phyloP scores from a whole-genome alignment of 192 early-diverging fungal genomes.

The Coemansia sp. region DNA sequence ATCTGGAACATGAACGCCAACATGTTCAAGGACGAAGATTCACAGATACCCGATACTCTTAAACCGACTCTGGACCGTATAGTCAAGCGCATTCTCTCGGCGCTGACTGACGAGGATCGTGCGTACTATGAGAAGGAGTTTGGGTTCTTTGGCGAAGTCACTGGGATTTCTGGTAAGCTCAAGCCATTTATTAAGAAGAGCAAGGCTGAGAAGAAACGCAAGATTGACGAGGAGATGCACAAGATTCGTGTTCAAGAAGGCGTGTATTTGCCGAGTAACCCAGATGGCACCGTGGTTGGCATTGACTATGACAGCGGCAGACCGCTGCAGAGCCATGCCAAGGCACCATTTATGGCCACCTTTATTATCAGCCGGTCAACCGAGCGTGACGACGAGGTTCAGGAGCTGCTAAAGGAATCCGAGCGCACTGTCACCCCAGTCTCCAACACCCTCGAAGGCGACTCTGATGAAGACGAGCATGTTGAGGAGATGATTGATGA shows the following conservation, averaged over 20 bases:
- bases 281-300: conserved; percentile 90
- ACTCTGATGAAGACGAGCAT: not conserved
- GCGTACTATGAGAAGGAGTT: conserved; percentile 96
- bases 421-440: conserved; percentile 44
- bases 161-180: conserved; percentile 95
- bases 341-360: conserved; percentile 99
- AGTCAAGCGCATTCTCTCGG: conserved; percentile 71
- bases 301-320: conserved; percentile 93
- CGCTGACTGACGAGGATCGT: conserved; percentile 84
- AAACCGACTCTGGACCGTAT: conserved; percentile 89
- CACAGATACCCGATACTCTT: conserved; percentile 67
- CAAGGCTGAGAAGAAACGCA: conserved; percentile 96
- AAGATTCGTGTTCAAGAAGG: conserved; percentile 93
- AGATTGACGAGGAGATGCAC: conserved; percentile 97
- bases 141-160: conserved; percentile 91
- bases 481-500: not conserved
- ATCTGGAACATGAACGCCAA: conserved; percentile 99
- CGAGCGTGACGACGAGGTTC: conserved; percentile 57
- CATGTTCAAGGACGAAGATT: conserved; percentile 74
- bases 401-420: conserved; percentile 45
- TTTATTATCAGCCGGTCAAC: conserved; percentile 76
- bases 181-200: conserved; percentile 88
- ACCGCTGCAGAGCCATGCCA: conserved; percentile 95
- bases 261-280: conserved; percentile 97
- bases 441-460: not conserved